Evolutionary conservation across 75 land plant species (phyloP).

Genomic region (Larix kaempferi): DNA sequence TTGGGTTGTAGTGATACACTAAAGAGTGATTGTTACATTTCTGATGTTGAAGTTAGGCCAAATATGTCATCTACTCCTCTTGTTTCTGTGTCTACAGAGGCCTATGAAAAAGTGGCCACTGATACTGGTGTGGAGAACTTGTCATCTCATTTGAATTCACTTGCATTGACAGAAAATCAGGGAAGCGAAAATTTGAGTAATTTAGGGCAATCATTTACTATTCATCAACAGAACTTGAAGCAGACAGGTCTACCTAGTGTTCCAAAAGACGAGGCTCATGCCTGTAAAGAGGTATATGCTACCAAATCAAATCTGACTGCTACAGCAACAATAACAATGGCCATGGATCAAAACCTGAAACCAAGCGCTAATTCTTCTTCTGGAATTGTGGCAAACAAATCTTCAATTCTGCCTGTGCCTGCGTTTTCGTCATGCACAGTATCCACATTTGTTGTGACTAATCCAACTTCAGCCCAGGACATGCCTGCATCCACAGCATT

Average conservation of each 20-base stretch:
- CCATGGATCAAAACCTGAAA: slow-evolving; percentile 10
- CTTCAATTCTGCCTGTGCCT: slow-evolving; percentile 1
- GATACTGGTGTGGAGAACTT: slow-evolving; percentile 23
- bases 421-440: neutral
- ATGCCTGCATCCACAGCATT: neutral
- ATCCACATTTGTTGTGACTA: neutral
- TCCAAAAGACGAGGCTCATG: slow-evolving; percentile 1
- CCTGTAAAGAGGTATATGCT: neutral
- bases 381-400: neutral
- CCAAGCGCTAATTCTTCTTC: slow-evolving; percentile 20
- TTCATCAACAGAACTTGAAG: slow-evolving; percentile 18
- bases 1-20: slow-evolving; percentile 1
- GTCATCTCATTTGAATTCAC: slow-evolving; percentile 40
- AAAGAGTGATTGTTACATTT: slow-evolving; percentile 2
- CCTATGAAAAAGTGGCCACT: slow-evolving; percentile 15
- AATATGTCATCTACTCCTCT: slow-evolving; percentile 10
- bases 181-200: slow-evolving; percentile 9
- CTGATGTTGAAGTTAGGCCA: neutral
- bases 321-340: slow-evolving; percentile 1
- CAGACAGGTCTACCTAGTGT: slow-evolving; percentile 7
- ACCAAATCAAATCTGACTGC: slow-evolving; percentile 9
- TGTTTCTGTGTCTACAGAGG: slow-evolving; percentile 21
- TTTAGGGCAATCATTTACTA: slow-evolving; percentile 14
- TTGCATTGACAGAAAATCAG: slow-evolving; percentile 49
- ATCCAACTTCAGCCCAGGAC: slow-evolving; percentile 3